Conservation (phyloP, 2,329 filamentous ascomycete species). For the Nigrograna mackinnonii region DNA sequence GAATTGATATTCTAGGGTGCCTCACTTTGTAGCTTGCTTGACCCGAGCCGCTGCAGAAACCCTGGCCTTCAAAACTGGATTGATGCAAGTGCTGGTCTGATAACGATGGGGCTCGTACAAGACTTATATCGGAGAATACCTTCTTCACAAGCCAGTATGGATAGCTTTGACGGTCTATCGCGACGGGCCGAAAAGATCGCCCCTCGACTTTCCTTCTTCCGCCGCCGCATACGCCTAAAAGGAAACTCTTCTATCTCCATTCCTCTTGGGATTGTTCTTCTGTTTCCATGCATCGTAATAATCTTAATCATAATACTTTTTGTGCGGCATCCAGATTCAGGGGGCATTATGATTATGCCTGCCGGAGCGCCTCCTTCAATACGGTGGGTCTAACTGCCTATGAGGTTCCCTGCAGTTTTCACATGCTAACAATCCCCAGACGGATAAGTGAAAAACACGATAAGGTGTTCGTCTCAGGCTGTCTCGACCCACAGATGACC, state of each 20-base stretch:
- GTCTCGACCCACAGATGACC: conserved; percentile 75
- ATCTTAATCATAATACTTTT: conserved; percentile 89
- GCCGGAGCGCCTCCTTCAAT: conserved; percentile 86
- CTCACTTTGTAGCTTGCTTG: too few species aligned
- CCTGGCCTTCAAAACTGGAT: conserved; percentile 13
- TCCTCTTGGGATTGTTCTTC: conserved; percentile 85
- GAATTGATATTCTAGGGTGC: too few species aligned
- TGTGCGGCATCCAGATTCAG: conserved; percentile 81
- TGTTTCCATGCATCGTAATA: conserved; percentile 91
- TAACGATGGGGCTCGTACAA: conserved; percentile 47
- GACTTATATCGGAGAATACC: conserved; percentile 51
- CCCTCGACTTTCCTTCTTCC: conserved; percentile 75
- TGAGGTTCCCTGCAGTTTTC: not conserved
- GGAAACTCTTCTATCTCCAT: conserved; percentile 92
- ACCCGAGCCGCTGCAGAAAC: too few species aligned
- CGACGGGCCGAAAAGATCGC: conserved; percentile 46
- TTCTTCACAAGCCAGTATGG: conserved; percentile 43
- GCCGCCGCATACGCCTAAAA: conserved; percentile 82
- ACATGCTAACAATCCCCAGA: conserved; percentile 52
- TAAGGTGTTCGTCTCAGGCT: conserved; percentile 93
- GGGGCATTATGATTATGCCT: conserved; percentile 83
- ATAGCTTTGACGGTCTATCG: conserved; percentile 48
- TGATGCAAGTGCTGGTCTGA: conserved; percentile 9
- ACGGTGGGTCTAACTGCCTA: conserved; percentile 60
- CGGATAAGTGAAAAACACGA: conserved; percentile 98